phyloP scores from a whole-genome alignment of 768 basidiomycete genomes.

The Russula compacta region DNA sequence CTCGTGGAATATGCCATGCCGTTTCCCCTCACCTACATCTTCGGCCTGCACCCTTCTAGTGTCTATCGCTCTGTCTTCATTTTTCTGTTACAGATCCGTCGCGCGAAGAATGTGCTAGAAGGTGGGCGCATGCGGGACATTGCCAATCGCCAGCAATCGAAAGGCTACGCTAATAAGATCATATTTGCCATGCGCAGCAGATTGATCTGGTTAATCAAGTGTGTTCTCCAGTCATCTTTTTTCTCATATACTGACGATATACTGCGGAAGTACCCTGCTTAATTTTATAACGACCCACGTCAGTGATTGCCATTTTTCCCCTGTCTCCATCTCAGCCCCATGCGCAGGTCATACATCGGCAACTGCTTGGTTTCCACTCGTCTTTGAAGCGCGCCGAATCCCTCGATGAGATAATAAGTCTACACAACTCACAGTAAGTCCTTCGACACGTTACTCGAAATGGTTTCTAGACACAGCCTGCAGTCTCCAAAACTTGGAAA shows the following conservation, averaged over 20 bases:
- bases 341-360: constrained; percentile 56
- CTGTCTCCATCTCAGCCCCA: background rate
- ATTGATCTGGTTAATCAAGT: constrained; percentile 83
- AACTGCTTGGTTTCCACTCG: constrained; percentile 51
- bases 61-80: constrained; percentile 60
- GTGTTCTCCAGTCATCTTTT: constrained; percentile 25
- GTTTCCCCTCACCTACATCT: constrained; percentile 74
- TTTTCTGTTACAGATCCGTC: constrained; percentile 62
- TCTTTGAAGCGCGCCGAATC: constrained; percentile 45
- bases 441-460: background rate
- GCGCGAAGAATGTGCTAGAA: constrained; percentile 65
- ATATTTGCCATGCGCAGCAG: constrained; percentile 72
- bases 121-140: constrained; percentile 56
- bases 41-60: constrained; percentile 46
- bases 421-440: constrained; percentile 64
- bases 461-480: background rate
- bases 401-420: constrained; percentile 64
- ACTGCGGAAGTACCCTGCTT: constrained; percentile 41
- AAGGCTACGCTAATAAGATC: constrained; percentile 46
- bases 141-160: constrained; percentile 22
- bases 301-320: constrained; percentile 17
- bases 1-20: constrained; percentile 72
- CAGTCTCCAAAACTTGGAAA: constrained; percentile 53
- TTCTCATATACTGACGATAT: background rate
- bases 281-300: constrained; percentile 72